Evolutionary conservation across 1,139 yeast genomes (phyloP), one percentile per base, ranked within the genome.

Genomic region (Ogataea hybrid): DNA sequence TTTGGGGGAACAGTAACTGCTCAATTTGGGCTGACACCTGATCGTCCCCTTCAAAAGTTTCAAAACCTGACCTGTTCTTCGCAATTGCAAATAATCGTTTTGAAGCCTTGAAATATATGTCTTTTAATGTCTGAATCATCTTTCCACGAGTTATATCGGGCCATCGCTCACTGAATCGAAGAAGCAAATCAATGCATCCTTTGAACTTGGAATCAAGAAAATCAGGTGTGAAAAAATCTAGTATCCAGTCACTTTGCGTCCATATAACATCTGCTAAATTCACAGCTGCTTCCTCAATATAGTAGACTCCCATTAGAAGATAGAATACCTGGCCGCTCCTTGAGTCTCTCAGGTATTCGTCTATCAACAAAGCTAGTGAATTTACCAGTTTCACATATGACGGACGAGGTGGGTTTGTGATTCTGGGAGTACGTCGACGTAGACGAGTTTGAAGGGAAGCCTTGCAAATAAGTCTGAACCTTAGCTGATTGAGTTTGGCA

Each of bases 401-500:
- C 7, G 44, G 29, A 6, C 33, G 25, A 1, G 46, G 6, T 5
- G 54, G 56, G 9, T 43, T 42, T 1, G 51, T 47, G 2, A 49
- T 41, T 32, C 52, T 42, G 9, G 53, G 56, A 5, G 56, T 51
- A 8, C 54, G 39, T 23, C 56, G 38, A 15, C 50, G 38, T 16
- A 52, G 29, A 25, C 56, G 37, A 11, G 43, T 41, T 14, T 43
- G 50, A 21, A 51, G 20, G 11, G 56, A 52, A 1, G 49, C 44
- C 32, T 50, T 52, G 37, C 46, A 35, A n/a, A 52, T 52, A 5
- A 51, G 37, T 29, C 56, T 42, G 29, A 43, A 52, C n/a, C 56
- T 32, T 15, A 52, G 22, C 23, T 52, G 56, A 17, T 51, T 52
- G 3, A 48, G 37, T 37, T 47, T 48, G 12, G 53, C 56, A 45